phyloP scores from a whole-genome alignment of 805 yeast genomes.

The Starmerella apis region DNA sequence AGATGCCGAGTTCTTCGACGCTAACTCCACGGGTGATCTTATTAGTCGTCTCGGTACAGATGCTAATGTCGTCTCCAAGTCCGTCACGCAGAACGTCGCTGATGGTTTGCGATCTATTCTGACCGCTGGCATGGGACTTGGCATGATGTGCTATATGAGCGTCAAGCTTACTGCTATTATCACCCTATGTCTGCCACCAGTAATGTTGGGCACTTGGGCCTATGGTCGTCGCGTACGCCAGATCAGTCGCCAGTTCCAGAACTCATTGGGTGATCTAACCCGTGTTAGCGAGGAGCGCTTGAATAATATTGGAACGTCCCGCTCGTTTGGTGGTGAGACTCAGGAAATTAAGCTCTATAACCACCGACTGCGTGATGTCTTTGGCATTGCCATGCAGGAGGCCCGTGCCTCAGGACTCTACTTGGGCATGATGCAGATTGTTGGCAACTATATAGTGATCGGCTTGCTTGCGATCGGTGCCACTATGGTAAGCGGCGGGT shows the following conservation, averaged over 20 bases:
- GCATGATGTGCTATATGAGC: conserved; percentile 85
- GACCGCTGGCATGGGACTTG: conserved; percentile 73
- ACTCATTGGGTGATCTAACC: conserved; percentile 73
- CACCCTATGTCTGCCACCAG: conserved; percentile 72
- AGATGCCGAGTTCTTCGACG: conserved; percentile 82
- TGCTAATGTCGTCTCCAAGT: conserved; percentile 74
- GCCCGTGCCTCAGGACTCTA: conserved; percentile 68
- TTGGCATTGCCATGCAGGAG: conserved; percentile 64
- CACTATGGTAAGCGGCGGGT: conserved; percentile 65
- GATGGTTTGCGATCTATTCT: conserved; percentile 83
- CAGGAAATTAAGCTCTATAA: conserved; percentile 68
- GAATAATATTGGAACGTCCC: conserved; percentile 75
- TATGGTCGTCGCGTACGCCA: conserved; percentile 73
- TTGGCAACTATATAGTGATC: conserved; percentile 74
- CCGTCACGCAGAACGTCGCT: conserved; percentile 78
- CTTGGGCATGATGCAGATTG: conserved; percentile 67
- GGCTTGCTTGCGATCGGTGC: conserved; percentile 73
- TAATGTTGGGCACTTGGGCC: conserved; percentile 63
- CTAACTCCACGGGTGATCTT: conserved; percentile 82
- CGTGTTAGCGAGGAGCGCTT: conserved; percentile 88
- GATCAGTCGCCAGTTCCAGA: conserved; percentile 67
- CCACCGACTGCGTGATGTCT: conserved; percentile 51
- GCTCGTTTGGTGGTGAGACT: conserved; percentile 77
- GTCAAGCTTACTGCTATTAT: conserved; percentile 73
- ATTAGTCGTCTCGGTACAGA: conserved; percentile 82